A percentile compares a stretch with the other conserved stretches of the same genome.
These are phyloP conservation scores for Aspergillus leporis DNA, from an alignment of 495 filamentous ascomycete genomes.

Conservation along the genomic window DNA sequence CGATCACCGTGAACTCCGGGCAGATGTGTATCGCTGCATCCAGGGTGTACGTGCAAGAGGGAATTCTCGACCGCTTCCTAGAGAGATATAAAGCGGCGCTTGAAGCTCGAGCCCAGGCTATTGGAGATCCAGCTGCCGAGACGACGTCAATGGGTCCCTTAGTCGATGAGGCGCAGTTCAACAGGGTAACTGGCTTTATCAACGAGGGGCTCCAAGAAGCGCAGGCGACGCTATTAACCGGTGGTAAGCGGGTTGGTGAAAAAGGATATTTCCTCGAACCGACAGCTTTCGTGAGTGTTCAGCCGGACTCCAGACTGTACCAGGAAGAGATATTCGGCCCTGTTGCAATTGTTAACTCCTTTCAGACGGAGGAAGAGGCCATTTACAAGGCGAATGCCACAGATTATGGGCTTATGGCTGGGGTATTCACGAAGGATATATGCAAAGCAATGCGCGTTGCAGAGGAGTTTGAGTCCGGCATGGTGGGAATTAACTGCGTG, in stretches of 20 bases:
- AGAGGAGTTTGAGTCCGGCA: constrained; percentile 49
- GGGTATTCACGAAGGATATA: constrained; percentile 54
- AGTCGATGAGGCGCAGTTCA: constrained; percentile 78
- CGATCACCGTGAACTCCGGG: constrained; percentile 8
- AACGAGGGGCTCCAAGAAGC: constrained; percentile 71
- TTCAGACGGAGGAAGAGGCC: constrained; percentile 43
- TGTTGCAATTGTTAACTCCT: constrained; percentile 41
- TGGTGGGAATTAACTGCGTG: constrained; percentile 54
- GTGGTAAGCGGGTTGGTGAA: constrained; percentile 18
- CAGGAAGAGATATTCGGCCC: constrained; percentile 52
- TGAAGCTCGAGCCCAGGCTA: constrained; percentile 27
- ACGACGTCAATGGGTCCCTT: constrained; percentile 87
- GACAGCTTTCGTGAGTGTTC: constrained; percentile 36
- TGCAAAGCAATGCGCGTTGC: constrained; percentile 50
- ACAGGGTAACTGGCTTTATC: constrained; percentile 88
- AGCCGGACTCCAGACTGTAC: constrained; percentile 33
- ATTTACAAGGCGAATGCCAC: constrained; percentile 42
- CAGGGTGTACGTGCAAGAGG: constrained; percentile 15
- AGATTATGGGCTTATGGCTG: constrained; percentile 42
- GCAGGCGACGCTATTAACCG: constrained; percentile 42
- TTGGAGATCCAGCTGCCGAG: constrained; percentile 76
- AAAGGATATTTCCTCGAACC: constrained; percentile 43
- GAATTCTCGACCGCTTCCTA: constrained; percentile 81
- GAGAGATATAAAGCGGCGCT: constrained; percentile 68
- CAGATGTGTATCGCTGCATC: constrained; percentile 15